Evolutionary conservation across 192 early-diverging fungal species (phyloP).

Genomic region (Backusella luteola): DNA sequence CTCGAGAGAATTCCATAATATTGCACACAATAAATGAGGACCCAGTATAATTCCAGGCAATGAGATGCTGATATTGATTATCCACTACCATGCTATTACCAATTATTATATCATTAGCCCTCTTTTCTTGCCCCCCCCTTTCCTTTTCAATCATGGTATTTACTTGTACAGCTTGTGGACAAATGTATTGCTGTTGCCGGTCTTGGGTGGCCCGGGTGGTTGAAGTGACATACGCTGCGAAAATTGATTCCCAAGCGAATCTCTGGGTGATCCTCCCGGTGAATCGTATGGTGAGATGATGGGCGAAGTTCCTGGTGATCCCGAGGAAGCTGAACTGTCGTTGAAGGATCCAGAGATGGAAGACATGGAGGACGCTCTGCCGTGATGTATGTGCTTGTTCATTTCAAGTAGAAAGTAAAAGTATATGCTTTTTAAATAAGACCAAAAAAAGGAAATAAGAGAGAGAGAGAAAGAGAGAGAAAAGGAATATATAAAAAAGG

Average conservation of each 20-base stretch:
- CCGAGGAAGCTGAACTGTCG: conserved; percentile 14
- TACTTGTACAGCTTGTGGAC: conserved; percentile 62
- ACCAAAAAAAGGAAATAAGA: conserved; percentile 3
- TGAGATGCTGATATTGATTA: conserved; percentile 81
- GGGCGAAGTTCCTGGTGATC: conserved; percentile 23
- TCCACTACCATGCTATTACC: conserved; percentile 76
- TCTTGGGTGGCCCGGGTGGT: neutral
- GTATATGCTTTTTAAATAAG: neutral
- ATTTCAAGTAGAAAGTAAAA: neutral
- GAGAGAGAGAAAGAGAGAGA: neutral
- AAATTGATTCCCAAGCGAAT: conserved; percentile 2
- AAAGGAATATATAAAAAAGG: neutral
- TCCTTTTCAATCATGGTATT: neutral
- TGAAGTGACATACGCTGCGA: conserved; percentile 25
- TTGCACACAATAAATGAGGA: conserved; percentile 89
- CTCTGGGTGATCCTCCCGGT: conserved; percentile 10
- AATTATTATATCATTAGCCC: neutral
- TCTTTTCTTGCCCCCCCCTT: neutral
- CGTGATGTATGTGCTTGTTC: conserved; percentile 10
- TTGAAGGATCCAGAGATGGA: conserved; percentile 14
- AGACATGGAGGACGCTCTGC: conserved; percentile 10
- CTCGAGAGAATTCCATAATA: conserved; percentile 83
- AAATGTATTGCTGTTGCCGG: conserved; percentile 49
- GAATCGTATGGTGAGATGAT: conserved; percentile 15
- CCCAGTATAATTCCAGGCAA: conserved; percentile 89